Percentiles rank a stretch among this genome's conserved stretches.
Evolutionary conservation across 768 basidiomycete genomes (phyloP).

Genomic region (Boletellus ananiceps): DNA sequence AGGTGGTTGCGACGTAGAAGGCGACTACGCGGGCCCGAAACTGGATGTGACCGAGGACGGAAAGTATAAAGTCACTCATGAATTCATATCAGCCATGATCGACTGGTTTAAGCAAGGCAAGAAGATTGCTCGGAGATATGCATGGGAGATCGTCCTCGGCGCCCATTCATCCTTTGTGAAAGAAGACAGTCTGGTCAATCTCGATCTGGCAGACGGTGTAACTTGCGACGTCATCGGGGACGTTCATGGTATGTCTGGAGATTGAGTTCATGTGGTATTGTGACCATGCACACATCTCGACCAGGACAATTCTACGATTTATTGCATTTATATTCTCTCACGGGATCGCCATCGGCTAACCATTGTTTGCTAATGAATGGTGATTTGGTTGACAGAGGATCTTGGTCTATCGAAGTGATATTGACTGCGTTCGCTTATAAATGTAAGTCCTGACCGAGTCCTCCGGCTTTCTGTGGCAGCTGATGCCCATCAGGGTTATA

Average conservation of each 20-base stretch:
- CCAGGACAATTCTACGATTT: constrained; percentile 94
- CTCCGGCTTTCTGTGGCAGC: constrained; percentile 1
- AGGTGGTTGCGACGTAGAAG: constrained; percentile 81
- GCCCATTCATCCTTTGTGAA: constrained; percentile 70
- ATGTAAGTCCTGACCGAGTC: constrained; percentile 46
- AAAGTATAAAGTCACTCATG: constrained; percentile 66
- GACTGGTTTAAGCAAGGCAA: constrained; percentile 94
- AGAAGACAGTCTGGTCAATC: constrained; percentile 78
- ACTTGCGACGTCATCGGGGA: constrained; percentile 95
- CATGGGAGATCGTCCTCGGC: constrained; percentile 93
- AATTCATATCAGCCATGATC: constrained; percentile 84
- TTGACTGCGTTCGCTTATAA: constrained; percentile 93
- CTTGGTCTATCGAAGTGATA: constrained; percentile 92
- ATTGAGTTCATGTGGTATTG: neutral
- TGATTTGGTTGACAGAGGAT: constrained; percentile 96
- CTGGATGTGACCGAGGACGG: constrained; percentile 56
- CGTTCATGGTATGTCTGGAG: constrained; percentile 66
- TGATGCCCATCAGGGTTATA: constrained; percentile 68
- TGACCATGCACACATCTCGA: constrained; percentile 6
- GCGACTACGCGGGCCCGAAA: constrained; percentile 68
- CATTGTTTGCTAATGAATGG: constrained; percentile 90
- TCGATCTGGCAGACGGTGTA: constrained; percentile 68
- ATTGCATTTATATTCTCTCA: constrained; percentile 79
- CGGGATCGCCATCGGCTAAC: constrained; percentile 78
- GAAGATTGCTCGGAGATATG: constrained; percentile 80